Evolutionary conservation across 2,329 filamentous ascomycete genomes (phyloP), one percentile per base, ranked within the genome.

Genomic region (Erysiphe neolycopersici): DNA sequence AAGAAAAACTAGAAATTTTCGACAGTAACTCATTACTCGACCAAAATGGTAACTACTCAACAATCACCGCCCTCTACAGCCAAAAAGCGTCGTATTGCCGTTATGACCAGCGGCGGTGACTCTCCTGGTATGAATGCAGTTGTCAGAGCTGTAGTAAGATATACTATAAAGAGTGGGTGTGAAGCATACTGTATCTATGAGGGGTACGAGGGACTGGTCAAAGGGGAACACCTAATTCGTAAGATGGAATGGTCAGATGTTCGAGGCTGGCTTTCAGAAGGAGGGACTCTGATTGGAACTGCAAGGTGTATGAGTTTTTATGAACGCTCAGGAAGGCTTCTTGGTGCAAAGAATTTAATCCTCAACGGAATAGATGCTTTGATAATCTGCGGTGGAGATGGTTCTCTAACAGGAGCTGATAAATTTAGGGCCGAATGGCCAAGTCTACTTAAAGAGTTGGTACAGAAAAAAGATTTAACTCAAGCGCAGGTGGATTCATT

Each of bases 381-480:
- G 53, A 79, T 98, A 54, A 91, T 98, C 58, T 95, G 87, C 60
- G 89, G 89, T 59, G 89, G 89, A 64, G 89, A 98, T 59, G 89
- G 89, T 49, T 92, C 83, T 50, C 69, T 98, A 55, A 98, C 89
- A 11, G 89, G 89, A 57, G 89, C 89, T 44, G 89, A 98, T 65
- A 77, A 74, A 56, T 95, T 98, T 64, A 74, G 89, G 49, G 66
- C 71, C 42, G 89, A 98, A 59, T 98, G 89, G 89, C 82, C 85
- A 3, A 74, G 79, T 38, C 67, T 98, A 49, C 60, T 98, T 46
- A 66, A 81, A 43, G 89, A 98, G 64, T 70, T 98, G 48, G 79
- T 95, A 32, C 58, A 71, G 42, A 79, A 62, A 2, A 74, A 75
- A 43, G 69, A 87, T 55, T 67, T 94, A 53, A 76, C 72, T 6